Base-by-base conservation (phyloP, 2,329 filamentous ascomycete genomes). In the Periconia macrospinosa region DNA sequence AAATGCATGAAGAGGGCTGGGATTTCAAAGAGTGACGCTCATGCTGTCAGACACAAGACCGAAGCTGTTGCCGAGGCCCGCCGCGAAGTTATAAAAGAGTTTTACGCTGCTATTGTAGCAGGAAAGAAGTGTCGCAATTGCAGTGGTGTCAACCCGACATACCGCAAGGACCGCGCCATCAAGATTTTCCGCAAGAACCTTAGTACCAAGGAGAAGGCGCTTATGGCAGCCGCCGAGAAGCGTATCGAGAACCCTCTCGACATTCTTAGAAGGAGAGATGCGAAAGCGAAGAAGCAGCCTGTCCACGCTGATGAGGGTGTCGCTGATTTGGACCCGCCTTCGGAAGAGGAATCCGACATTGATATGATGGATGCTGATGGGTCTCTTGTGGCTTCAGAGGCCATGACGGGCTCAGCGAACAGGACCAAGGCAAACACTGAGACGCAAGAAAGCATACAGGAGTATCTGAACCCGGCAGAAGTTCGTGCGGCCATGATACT, bases 121-220 rank as follows among this genome's bases (percentile, higher is more conserved):
- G 81, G 83, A 45, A 88, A 86, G 64, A 84, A 83, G 66, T 99
- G 94, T 75, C 79, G 79, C 41, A 85, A 79, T 59, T 89, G 86
- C 69, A 60, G 62, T 40, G 65, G 89, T 27, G 58, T 73, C 35
- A 72, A 69, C 49, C 92, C 92, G 11, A 80, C 81, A 2, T 97
- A 91, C 75, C 87, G 93, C 63, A 97, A 96, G 72, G 93, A 99
- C 67, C 84, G 89, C 42, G 94, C 86, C 66, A 89, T 92, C 69
- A 99, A 97, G 75, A 92, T 99, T 50, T 99, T 97, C 74, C 88
- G 93, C 70, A 94, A 90, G 69, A 80, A 89, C 1, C 77, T 97
- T 52, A 84, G 82, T 45, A 75, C 82, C 45, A 96, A 95, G 72
- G 86, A 94, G 35, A 86, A 86, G 70, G 83, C 86, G 41, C 86